These are phyloP conservation scores for Rehmannia glutinosa DNA, from an alignment of 257 asterid species.

Conservation along the genomic window DNA sequence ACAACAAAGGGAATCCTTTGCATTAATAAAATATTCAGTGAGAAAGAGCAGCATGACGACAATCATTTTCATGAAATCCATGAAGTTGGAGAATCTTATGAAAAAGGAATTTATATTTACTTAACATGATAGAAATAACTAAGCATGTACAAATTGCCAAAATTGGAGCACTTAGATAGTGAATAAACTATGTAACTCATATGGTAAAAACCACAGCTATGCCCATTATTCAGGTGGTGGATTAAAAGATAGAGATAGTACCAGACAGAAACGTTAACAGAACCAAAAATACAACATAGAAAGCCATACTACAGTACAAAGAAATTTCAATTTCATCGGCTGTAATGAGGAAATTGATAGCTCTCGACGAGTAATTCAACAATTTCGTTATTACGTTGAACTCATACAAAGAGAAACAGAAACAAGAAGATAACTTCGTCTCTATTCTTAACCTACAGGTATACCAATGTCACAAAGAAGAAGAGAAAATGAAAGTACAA, in stretches of 20 bases:
- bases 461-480: not conserved
- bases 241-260: not conserved
- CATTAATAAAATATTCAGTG: not conserved
- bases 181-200: not conserved
- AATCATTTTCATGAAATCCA: not conserved
- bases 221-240: conserved; percentile 3
- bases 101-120: not conserved
- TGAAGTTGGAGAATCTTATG: conserved; percentile 4
- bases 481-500: not conserved
- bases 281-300: not conserved
- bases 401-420: not conserved
- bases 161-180: not conserved
- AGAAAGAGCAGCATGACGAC: not conserved
- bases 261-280: not conserved
- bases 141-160: not conserved
- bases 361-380: not conserved
- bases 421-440: not conserved
- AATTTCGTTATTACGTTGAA: not conserved
- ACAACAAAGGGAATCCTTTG: conserved; percentile 1
- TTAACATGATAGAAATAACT: not conserved
- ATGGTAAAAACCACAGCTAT: not conserved
- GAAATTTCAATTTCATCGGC: not conserved
- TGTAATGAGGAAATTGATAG: not conserved
- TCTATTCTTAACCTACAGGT: conserved; percentile 6
- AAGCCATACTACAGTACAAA: not conserved